Evolutionary conservation across 1,284 basidiomycete genomes (phyloP), one percentile per base, ranked within the genome.

Genomic region (Cutaneotrichosporon sp.): DNA sequence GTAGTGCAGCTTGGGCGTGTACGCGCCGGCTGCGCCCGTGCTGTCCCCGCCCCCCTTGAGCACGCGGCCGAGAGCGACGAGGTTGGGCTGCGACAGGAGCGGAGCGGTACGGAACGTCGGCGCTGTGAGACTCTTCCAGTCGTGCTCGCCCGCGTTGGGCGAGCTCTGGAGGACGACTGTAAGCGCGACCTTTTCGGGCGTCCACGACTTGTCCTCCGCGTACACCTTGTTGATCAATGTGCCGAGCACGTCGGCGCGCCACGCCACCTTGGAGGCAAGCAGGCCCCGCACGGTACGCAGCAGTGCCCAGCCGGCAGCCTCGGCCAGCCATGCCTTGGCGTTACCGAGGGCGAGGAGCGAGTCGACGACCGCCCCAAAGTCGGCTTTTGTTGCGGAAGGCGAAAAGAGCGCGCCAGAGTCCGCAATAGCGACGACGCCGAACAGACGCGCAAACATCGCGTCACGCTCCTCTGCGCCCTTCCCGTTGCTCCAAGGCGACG

Each of bases 381-480:
- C 81, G 18, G 79, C 76, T 33, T 84, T 63, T 5, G 46, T 82
- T 0, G 86, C 83, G 1, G 81, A 76, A 2, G 80, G 64, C 35
- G 84, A 81, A 42, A 87, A 83, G 51, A 92, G 77, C 38, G 90
- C 77, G 14, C 87, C 84, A 10, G 91, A 94, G 58, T 87, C 85
- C 47, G 90, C 80, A 68, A 94, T 77, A 26, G 87, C 77, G 33
- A 85, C 86, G 57, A 97, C 77, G 23, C 94, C 94, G 70, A 97
- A 97, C 17, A 98, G 78, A 36, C 90, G 84, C 15, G 91, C 93
- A 70, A 98, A 97, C 55, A 92, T 80, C 51, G 88, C 77, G 70
- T 97, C 94, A 56, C 93, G 84, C 74, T 92, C 87, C 73, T 97
- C 94, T 66, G 90, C 86, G 3, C 91, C 88, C 48, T 84, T 86